Base-by-base conservation (phyloP, 371 early-diverging fungal genomes). In the Rhizopus sp. region DNA sequence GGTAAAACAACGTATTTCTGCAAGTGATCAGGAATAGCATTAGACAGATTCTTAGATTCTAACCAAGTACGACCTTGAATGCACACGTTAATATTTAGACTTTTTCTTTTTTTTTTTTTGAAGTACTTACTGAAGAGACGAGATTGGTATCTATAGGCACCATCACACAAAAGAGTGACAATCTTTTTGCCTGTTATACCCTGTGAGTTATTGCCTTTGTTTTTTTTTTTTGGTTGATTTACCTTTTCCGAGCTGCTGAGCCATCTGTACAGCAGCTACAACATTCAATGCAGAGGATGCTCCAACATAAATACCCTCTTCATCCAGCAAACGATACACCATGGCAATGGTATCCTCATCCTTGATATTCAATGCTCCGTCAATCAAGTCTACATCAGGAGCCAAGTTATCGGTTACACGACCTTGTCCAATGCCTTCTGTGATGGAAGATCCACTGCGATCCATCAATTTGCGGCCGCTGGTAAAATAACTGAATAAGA, bases 351-450 rank as follows among this genome's bases (percentile, higher is more conserved):
- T 88, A 35, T 88, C 87, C 35, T 88, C 86, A 69, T 96, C 97
- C 0, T 88, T 86, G 39, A 97, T 83, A 61, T 77, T 73, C 17
- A 96, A 65, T 0, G 97, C 89, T 50, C 88, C 93, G 55, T 96
- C 94, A 32, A 96, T 78, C 47, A 91, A 63, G 13, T 83, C 83
- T 12, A 94, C 63, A 55, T 92, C 97, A 17, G 80, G 83, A 53
- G 81, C 80, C 65, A 96, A 77, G 72, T 96, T 96, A 29, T 90
- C 91, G 1, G 97, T 96, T 31, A 96, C 79, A 56, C 97, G 90
- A 33, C 97, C 97, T 76, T 96, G 97, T 35, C 97, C 97, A 66
- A 96, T 96, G 53, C 93, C 86, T 63, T 93, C 93, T 2, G 93
- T 93, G 50, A 93, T 93, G 3, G 93, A 93, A 34, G 72, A 78